Conservation (phyloP, 2,329 filamentous ascomycete species). For the Xylariaceae sp. region DNA sequence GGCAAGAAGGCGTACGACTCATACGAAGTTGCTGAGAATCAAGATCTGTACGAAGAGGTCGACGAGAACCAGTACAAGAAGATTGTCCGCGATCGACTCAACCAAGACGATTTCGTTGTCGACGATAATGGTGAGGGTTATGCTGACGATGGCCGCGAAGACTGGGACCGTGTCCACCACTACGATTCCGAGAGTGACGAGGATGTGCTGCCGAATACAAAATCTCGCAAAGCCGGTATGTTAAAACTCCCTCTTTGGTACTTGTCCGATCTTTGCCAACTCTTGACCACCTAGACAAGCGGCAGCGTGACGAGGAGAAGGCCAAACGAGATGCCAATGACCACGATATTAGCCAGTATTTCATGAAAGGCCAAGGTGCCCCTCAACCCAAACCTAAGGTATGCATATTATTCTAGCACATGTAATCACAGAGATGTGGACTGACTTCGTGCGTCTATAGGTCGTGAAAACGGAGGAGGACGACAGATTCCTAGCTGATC, state of each 20-base stretch:
- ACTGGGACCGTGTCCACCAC: constrained; percentile 73
- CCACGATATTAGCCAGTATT: constrained; percentile 91
- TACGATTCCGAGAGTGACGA: constrained; percentile 74
- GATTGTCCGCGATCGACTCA: constrained; percentile 80
- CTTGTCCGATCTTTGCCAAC: constrained; percentile 1
- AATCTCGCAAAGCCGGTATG: constrained; percentile 47
- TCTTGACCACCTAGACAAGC: constrained; percentile 57
- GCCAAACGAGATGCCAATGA: constrained; percentile 83
- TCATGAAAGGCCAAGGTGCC: constrained; percentile 68
- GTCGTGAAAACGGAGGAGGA: constrained; percentile 79
- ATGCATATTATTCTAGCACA: background rate
- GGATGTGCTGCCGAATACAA: constrained; percentile 44
- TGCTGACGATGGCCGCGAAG: constrained; percentile 91
- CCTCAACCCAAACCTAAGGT: constrained; percentile 78
- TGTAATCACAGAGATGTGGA: background rate
- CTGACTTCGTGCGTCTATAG: constrained; percentile 36
- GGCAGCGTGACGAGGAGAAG: constrained; percentile 82
- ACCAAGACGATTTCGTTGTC: constrained; percentile 96
- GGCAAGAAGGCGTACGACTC: constrained; percentile 88
- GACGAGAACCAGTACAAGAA: constrained; percentile 98
- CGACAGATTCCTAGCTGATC: constrained; percentile 76
- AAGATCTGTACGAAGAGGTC: constrained; percentile 89
- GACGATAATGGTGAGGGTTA: constrained; percentile 98
- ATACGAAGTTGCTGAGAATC: constrained; percentile 82
- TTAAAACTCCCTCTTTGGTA: background rate